A percentile compares a stretch with the other conserved stretches of the same genome.
phyloP scores from a whole-genome alignment of 2,329 filamentous ascomycete genomes.

The Cladophialophora yegresii region DNA sequence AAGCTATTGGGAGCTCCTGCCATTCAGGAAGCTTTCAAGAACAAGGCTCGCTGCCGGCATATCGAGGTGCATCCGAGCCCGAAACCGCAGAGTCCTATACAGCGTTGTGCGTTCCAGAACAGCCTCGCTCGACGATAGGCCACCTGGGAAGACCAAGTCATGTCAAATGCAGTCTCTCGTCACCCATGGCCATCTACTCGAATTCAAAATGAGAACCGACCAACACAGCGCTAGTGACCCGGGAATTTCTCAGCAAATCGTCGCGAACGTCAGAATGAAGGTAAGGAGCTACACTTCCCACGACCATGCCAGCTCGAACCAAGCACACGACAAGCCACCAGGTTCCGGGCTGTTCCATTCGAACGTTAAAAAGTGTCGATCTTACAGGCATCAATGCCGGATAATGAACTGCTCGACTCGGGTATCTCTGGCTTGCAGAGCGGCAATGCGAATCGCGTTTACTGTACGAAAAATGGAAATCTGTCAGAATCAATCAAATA shows the following conservation, averaged over 20 bases:
- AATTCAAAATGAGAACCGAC: neutral
- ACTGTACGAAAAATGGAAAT: neutral
- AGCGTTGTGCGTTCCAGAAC: too few relatives aligned
- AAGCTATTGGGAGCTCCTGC: neutral
- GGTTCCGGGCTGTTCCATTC: neutral
- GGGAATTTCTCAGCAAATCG: neutral
- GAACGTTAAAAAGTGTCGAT: neutral
- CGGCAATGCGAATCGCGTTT: neutral
- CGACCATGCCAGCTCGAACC: neutral
- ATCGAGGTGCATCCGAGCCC: neutral
- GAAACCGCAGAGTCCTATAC: neutral
- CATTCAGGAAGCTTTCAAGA: neutral
- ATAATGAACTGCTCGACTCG: neutral
- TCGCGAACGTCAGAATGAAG: neutral
- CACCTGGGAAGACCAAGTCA: neutral
- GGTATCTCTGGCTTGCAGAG: neutral
- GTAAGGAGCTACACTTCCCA: neutral
- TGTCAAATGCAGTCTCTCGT: neutral
- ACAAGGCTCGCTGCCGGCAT: neutral
- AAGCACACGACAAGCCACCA: neutral
- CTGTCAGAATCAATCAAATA: neutral
- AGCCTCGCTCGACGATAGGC: neutral
- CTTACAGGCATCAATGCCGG: neutral
- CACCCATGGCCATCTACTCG: neutral
- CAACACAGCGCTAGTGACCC: neutral